A percentile compares a stretch with the other conserved stretches of the same genome.
phyloP scores from a whole-genome alignment of 2,329 filamentous ascomycete species.

The Fusarium napiforme region DNA sequence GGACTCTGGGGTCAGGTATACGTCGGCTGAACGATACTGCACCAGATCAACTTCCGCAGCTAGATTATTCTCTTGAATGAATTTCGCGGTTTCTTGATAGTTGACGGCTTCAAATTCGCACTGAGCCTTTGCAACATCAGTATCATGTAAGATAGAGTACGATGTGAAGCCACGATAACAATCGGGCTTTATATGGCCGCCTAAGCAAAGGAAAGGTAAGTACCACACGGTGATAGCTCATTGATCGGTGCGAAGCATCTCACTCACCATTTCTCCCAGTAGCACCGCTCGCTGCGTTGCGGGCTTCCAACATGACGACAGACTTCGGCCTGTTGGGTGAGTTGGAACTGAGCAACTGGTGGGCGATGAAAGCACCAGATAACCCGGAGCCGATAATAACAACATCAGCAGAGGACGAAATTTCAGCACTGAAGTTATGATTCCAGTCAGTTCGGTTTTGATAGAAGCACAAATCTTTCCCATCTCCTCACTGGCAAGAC shows the following conservation, averaged over 20 bases:
- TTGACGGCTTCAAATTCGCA: not conserved
- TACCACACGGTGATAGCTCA: too few species aligned
- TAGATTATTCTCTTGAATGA: not conserved
- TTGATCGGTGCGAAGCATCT: not conserved
- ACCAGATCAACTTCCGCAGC: not conserved
- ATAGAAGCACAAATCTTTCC: not conserved
- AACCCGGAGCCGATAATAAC: not conserved
- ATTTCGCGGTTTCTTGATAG: not conserved
- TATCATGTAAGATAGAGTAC: not conserved
- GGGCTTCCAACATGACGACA: not conserved
- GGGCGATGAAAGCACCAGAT: not conserved
- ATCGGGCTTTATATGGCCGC: not conserved
- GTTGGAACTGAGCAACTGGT: not conserved
- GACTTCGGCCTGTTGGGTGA: not conserved
- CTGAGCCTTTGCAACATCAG: not conserved
- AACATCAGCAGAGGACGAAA: not conserved
- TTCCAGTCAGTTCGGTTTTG: not conserved
- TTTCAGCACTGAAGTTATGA: not conserved
- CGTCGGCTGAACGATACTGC: not conserved
- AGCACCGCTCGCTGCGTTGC: not conserved
- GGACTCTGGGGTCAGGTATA: not conserved
- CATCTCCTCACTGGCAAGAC: not conserved
- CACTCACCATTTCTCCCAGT: not conserved
- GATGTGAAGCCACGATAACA: not conserved
- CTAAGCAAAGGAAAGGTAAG: not conserved